Base-by-base conservation (phyloP, 2,329 filamentous ascomycete genomes). In the Aspergillus uvarum region DNA sequence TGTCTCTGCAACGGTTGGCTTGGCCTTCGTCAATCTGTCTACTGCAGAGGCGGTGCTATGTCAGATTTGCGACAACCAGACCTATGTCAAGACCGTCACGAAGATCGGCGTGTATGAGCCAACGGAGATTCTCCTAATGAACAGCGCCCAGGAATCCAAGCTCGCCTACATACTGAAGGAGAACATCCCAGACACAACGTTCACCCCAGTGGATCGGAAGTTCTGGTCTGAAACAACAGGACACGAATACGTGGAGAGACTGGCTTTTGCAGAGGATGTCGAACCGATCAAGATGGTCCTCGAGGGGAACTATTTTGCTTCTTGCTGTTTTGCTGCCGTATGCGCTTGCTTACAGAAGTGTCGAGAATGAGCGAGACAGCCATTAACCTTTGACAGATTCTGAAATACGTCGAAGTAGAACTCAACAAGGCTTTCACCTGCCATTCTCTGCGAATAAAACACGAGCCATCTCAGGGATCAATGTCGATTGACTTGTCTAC, bases 401-500 rank as follows among this genome's bases (percentile, higher is more conserved):
- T 98, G 72, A 91, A 91, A 68, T 96, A 91, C 72, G 84, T 96
- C 51, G 90, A 96, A 59, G 76, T 89, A 1, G 85, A 87, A 6
- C 82, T 92, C 62, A 82, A 82, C 4, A 82, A 89, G 61, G 85
- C 83, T 0, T 95, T 96, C 71, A 82, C 87, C 3, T 81, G 83
- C n/a, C 89, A 95, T 71, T 93, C 93, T 21, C 83, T 98, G 32
- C 87, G 92, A 3, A 89, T 98, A 70, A 89, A 87, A 63, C 97
- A 96, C 67, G 89, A 94, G 68, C 89, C 92, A 1, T 92, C 92
- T 0, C 91, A 96, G 71, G 90, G 94, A 24, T 91, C 92, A 0
- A 96, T 98, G 93, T 91, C 96, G 85, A 96, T 98, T 67, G 94
- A 97, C 69, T 83, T 95, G 2, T 89, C 91, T 0, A 96, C 93